Conservation (phyloP, 163 green algal genomes). For the Chlorella variabilis region DNA sequence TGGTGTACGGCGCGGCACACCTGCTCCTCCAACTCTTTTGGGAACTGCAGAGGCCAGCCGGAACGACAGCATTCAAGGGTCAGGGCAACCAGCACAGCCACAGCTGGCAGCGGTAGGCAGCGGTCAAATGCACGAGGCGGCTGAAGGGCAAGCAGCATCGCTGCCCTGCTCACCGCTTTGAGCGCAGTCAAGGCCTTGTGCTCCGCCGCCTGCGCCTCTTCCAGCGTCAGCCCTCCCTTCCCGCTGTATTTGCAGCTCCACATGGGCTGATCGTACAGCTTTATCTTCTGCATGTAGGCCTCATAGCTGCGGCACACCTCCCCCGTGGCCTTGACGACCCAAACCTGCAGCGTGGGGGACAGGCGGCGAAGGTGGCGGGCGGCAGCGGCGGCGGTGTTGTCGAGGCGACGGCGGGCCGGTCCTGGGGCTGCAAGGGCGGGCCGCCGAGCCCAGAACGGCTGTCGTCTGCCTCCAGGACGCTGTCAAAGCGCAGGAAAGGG, state of each 20-base stretch:
- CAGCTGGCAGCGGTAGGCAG: too few species aligned
- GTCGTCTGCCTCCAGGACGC: too few species aligned
- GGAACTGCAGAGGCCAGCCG: too few species aligned
- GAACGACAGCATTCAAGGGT: background rate
- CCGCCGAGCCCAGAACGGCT: too few species aligned
- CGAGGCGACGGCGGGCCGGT: too few species aligned
- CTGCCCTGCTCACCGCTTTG: background rate
- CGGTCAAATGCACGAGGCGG: too few species aligned
- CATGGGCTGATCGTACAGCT: conserved; percentile 45
- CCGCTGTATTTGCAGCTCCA: conserved; percentile 57
- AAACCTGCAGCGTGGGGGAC: conserved; percentile 42
- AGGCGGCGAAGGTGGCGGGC: background rate
- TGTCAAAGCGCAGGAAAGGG: too few species aligned
- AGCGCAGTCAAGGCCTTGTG: conserved; percentile 36
- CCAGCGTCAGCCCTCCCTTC: conserved; percentile 53
- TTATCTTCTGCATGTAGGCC: conserved; percentile 47
- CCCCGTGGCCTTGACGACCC: conserved; percentile 49
- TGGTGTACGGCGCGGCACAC: conserved; percentile 58
- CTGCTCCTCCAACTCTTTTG: conserved; percentile 51
- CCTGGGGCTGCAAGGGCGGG: background rate
- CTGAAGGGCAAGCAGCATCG: too few species aligned
- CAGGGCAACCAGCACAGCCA: too few species aligned
- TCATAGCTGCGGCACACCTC: conserved; percentile 58
- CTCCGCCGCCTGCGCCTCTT: conserved; percentile 52
- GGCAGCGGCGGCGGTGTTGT: background rate